A percentile compares a stretch with the other conserved stretches of the same genome.
These are phyloP conservation scores for Phytophthora syringae DNA, from an alignment of 352 stramenopile species.

Conservation along the genomic window DNA sequence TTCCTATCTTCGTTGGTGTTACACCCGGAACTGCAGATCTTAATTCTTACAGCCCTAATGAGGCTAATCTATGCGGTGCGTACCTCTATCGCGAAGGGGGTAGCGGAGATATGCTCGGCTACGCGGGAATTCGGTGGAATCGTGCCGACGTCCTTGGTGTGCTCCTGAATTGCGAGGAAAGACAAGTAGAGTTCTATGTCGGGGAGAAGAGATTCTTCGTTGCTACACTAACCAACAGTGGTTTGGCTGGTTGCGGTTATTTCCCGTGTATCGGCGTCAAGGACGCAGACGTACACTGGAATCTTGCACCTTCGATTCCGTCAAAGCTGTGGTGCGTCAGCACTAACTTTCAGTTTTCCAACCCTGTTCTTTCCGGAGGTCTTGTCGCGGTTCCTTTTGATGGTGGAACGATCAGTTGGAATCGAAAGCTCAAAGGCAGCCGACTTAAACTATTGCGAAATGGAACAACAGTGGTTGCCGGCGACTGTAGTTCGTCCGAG, in stretches of 20 bases:
- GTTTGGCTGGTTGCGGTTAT: conserved; percentile 34
- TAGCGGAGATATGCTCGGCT: conserved; percentile 18
- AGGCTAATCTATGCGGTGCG: conserved; percentile 36
- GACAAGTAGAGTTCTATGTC: conserved; percentile 70
- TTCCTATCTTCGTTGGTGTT: conserved; percentile 79
- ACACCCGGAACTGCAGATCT: conserved; percentile 61
- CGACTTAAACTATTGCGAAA: conserved; percentile 58
- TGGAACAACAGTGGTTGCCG: conserved; percentile 61
- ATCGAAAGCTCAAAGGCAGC: conserved; percentile 59
- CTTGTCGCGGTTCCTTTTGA: conserved; percentile 67
- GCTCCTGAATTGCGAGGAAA: conserved; percentile 68
- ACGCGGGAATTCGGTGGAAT: conserved; percentile 42
- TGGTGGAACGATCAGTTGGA: conserved; percentile 65
- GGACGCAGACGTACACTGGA: conserved; percentile 68
- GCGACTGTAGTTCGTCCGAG: conserved; percentile 51
- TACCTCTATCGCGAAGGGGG: conserved; percentile 48
- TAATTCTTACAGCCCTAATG: conserved; percentile 42
- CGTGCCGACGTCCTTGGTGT: conserved; percentile 51
- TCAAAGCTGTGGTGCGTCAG: conserved; percentile 66
- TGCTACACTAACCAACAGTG: conserved; percentile 31
- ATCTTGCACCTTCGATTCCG: conserved; percentile 62
- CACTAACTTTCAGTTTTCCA: conserved; percentile 61
- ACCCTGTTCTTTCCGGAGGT: conserved; percentile 65
- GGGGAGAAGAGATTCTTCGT: conserved; percentile 42
- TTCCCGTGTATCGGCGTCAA: conserved; percentile 67